Evolutionary conservation across 164 flowering plant genomes (phyloP).

Genomic region (Vitis riparia): DNA sequence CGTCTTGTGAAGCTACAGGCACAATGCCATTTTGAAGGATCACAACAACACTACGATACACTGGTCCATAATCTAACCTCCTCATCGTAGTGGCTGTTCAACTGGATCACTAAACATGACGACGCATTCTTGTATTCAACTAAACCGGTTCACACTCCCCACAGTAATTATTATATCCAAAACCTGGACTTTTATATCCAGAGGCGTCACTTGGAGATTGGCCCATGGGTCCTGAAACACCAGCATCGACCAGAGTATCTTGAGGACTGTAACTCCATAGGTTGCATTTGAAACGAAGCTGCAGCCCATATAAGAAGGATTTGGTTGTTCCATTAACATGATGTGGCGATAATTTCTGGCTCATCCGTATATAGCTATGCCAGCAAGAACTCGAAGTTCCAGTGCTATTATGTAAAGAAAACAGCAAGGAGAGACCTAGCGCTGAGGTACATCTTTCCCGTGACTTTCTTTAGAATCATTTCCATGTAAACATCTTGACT

Average conservation of each 20-base stretch:
- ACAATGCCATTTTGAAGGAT: slow-evolving; percentile 32
- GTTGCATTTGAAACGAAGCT: not conserved
- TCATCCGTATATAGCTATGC: too few species aligned
- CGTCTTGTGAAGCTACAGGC: slow-evolving; percentile 30
- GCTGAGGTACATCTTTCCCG: too few species aligned
- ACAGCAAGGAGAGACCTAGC: too few species aligned
- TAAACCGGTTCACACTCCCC: slow-evolving; percentile 96
- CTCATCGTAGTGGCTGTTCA: slow-evolving; percentile 95
- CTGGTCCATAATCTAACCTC: slow-evolving; percentile 91
- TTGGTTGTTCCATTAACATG: not conserved
- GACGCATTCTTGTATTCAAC: slow-evolving; percentile 92
- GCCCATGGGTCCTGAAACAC: slow-evolving; percentile 6
- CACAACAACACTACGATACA: slow-evolving; percentile 67
- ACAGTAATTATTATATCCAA: slow-evolving; percentile 25
- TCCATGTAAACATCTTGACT: too few species aligned
- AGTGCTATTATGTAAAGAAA: too few species aligned
- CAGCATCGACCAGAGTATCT: not conserved
- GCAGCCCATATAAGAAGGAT: not conserved
- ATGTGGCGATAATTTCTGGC: too few species aligned
- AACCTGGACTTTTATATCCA: slow-evolving; percentile 8
- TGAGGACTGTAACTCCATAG: slow-evolving; percentile 3
- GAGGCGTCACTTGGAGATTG: slow-evolving; percentile 11
- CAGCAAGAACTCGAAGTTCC: too few species aligned
- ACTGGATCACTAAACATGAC: slow-evolving; percentile 84
- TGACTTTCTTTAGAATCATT: too few species aligned